A percentile compares a stretch with the other conserved stretches of the same genome.
phyloP scores from a whole-genome alignment of 1,284 basidiomycete genomes.

The Coriolopsis trogii region DNA sequence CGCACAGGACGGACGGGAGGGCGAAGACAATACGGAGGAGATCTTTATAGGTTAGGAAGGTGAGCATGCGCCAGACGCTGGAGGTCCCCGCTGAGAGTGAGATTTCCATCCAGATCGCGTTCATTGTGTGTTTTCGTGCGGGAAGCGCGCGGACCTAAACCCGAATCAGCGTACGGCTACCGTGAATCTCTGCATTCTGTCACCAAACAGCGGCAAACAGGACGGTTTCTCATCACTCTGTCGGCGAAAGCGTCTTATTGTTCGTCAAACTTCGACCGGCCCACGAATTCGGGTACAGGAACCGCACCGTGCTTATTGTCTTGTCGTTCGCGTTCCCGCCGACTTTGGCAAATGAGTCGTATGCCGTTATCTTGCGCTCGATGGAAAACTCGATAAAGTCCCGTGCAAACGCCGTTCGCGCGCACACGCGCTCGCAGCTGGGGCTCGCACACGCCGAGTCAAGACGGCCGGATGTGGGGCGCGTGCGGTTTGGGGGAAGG shows the following conservation, averaged over 20 bases:
- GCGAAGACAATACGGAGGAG: constrained; percentile 58
- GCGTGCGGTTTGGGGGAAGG: background rate
- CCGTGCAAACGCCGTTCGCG: constrained; percentile 30
- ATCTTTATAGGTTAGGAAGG: constrained; percentile 59
- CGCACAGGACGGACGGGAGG: constrained; percentile 58
- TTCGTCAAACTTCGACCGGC: constrained; percentile 37
- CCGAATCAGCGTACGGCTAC: constrained; percentile 38
- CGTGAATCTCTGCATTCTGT: constrained; percentile 44
- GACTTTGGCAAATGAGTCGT: constrained; percentile 23
- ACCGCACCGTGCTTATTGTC: constrained; percentile 39
- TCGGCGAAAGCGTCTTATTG: constrained; percentile 43
- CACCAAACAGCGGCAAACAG: constrained; percentile 42
- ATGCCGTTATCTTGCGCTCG: constrained; percentile 26
- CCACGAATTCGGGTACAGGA: constrained; percentile 35
- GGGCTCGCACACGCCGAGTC: constrained; percentile 31
- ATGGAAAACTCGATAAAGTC: constrained; percentile 36
- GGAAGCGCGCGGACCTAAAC: constrained; percentile 40
- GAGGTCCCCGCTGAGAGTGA: constrained; percentile 42
- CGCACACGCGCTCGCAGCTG: constrained; percentile 23
- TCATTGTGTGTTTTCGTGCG: too few species aligned
- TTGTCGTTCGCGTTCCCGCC: too few species aligned
- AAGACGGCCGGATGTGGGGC: constrained; percentile 20
- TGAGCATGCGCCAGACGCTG: constrained; percentile 42
- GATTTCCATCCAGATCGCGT: constrained; percentile 37
- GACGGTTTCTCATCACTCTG: constrained; percentile 32